These are phyloP conservation scores for Myrica gale DNA, from an alignment of 306 rosid species.

Conservation along the genomic window DNA sequence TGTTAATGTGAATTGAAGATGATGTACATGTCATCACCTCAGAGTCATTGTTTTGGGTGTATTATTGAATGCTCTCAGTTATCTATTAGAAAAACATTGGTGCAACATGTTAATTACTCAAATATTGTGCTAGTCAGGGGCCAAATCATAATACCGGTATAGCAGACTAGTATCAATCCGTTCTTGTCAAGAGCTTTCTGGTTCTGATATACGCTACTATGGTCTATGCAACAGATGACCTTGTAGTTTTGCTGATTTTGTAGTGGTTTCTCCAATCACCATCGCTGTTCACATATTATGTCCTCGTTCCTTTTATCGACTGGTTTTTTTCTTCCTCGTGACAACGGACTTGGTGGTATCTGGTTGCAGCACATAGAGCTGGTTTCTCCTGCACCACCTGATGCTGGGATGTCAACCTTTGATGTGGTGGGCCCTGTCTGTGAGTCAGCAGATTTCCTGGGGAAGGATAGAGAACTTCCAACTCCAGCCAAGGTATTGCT, in stretches of 20 bases:
- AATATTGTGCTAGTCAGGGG: not conserved
- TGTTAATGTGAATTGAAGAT: not conserved
- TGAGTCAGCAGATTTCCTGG: constrained; percentile 64
- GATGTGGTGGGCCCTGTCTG: constrained; percentile 69
- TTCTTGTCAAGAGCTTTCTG: not conserved
- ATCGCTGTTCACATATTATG: not conserved
- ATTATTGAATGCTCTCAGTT: not conserved
- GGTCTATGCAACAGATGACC: not conserved
- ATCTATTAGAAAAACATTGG: not conserved
- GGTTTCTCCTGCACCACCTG: constrained; percentile 70
- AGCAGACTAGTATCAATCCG: not conserved
- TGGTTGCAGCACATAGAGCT: constrained; percentile 84
- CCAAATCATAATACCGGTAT: not conserved
- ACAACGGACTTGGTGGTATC: constrained; percentile 15
- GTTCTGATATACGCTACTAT: not conserved
- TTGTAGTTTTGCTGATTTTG: not conserved
- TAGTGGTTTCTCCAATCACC: not conserved
- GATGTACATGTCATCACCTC: not conserved
- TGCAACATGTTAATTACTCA: not conserved
- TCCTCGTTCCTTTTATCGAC: not conserved
- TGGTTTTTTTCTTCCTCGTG: not conserved
- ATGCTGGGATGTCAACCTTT: constrained; percentile 42
- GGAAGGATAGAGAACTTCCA: constrained; percentile 54
- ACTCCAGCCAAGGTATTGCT: constrained; percentile 44
- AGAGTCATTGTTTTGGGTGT: too few relatives aligned